phyloP scores from a whole-genome alignment of 2,329 filamentous ascomycete species.

The Hypoxylon sp. region DNA sequence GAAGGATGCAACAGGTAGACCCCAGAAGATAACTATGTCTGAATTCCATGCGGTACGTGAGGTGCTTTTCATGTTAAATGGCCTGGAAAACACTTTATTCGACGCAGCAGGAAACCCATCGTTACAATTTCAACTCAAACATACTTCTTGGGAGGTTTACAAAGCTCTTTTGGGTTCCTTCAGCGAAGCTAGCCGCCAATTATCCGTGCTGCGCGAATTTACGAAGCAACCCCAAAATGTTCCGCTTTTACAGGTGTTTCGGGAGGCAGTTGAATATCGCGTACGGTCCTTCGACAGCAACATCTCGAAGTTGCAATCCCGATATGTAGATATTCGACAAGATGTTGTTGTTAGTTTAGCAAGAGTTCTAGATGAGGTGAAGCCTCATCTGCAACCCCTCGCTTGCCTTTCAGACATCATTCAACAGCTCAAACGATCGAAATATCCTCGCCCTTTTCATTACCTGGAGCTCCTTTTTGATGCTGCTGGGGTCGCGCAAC shows the following conservation, averaged over 20 bases:
- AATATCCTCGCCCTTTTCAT: slow-evolving; percentile 70
- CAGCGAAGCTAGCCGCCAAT: slow-evolving; percentile 61
- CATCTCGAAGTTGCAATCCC: slow-evolving; percentile 71
- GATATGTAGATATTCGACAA: slow-evolving; percentile 66
- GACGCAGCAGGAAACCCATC: slow-evolving; percentile 57
- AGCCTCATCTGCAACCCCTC: slow-evolving; percentile 66
- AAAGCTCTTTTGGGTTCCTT: slow-evolving; percentile 62
- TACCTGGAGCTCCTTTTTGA: slow-evolving; percentile 85
- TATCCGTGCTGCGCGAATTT: slow-evolving; percentile 63
- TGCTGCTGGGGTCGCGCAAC: slow-evolving; percentile 75
- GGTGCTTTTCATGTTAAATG: slow-evolving; percentile 85
- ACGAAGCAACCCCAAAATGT: slow-evolving; percentile 60
- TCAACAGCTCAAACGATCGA: slow-evolving; percentile 64
- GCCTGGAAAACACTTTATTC: slow-evolving; percentile 81
- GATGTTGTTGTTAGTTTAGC: slow-evolving; percentile 76
- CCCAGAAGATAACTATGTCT: slow-evolving; percentile 65
- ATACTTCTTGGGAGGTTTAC: slow-evolving; percentile 65
- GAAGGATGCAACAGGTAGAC: slow-evolving; percentile 51
- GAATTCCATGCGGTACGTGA: slow-evolving; percentile 83
- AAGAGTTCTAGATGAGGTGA: slow-evolving; percentile 70
- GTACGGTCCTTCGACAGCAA: slow-evolving; percentile 69
- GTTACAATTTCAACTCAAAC: slow-evolving; percentile 60
- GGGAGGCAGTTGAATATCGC: slow-evolving; percentile 70
- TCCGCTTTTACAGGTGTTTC: slow-evolving; percentile 78
- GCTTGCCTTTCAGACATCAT: slow-evolving; percentile 73